Evolutionary conservation across 257 asterid genomes (phyloP), one percentile per base, ranked within the genome.

Genomic region (Nicotiana sylvestris): DNA sequence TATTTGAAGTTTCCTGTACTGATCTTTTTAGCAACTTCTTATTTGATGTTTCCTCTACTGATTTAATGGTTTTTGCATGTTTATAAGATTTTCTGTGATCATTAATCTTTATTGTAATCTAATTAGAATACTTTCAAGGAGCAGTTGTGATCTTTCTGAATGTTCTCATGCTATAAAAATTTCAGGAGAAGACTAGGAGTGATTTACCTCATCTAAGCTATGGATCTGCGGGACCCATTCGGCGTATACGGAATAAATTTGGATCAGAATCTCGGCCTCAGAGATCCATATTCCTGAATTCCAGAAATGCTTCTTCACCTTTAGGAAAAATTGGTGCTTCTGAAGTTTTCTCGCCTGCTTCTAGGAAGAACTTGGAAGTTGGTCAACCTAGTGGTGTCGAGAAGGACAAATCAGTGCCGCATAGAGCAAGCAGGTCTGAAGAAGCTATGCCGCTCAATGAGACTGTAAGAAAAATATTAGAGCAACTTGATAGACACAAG

Each of bases 201-300:
- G 92, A 88, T 70, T 81, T 76, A 4, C 82, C 81, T 83, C 92
- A 87, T 83, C 90, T 76, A 56, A 39, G 81, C 87, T 90, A 88
- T 88, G 97, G 97, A 82, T 91, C 98, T 37, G 92, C 83, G 81
- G 98, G 99, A 57, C 98, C 98, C 29, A 88, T 96, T 76, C 92
- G 97, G 65, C 92, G 92, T 29, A 83, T 88, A 46, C 87, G 92
- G 84, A 91, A 86, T 81, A 96, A 84, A 82, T 90, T 91, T 88
- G 89, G 93, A 77, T 87, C 96, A 39, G 98, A 92, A 87, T 85
- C 91, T 83, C 94, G 91, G 66, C 89, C 94, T 43, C 86, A 95
- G 84, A 92, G 90, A 85, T 93, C 98, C 66, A 91, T 90, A 80
- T 88, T 91, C 82, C 81, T 21, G 57, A 88, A 86, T 76, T 81